A percentile compares a stretch with the other conserved stretches of the same genome.
Evolutionary conservation across 1,139 yeast genomes (phyloP).

Genomic region (Protomyces pachydermus): DNA sequence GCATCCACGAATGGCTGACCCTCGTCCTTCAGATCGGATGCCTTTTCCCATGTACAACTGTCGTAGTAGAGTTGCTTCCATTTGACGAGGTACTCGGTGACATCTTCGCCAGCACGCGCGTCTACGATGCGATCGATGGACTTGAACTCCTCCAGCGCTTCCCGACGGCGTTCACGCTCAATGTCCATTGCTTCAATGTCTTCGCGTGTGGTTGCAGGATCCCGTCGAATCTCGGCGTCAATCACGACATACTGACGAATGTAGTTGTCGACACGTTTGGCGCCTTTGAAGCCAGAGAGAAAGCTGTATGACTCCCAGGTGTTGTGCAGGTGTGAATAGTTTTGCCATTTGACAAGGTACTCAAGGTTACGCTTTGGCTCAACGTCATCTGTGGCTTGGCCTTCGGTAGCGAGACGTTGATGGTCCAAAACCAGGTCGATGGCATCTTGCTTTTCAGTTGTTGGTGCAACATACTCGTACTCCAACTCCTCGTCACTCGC

Average conservation of each 20-base stretch:
- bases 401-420: slow-evolving; percentile 13
- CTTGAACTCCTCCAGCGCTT: slow-evolving; percentile 76
- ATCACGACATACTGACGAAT: slow-evolving; percentile 67
- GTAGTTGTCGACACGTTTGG: slow-evolving; percentile 83
- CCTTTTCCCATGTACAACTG: slow-evolving; percentile 96
- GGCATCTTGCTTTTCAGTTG: slow-evolving; percentile 4
- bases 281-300: slow-evolving; percentile 59
- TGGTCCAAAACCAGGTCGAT: slow-evolving; percentile 28
- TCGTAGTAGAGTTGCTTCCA: slow-evolving; percentile 94
- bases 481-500: slow-evolving; percentile 13
- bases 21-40: slow-evolving; percentile 72
- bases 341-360: slow-evolving; percentile 67
- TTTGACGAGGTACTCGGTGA: slow-evolving; percentile 64
- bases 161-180: slow-evolving; percentile 77
- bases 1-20: slow-evolving; percentile 82
- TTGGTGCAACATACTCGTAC: slow-evolving; percentile 10
- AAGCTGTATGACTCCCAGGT: slow-evolving; percentile 79
- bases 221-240: slow-evolving; percentile 71
- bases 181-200: slow-evolving; percentile 86
- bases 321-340: slow-evolving; percentile 84
- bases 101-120: slow-evolving; percentile 48
- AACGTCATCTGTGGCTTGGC: background rate
- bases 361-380: slow-evolving; percentile 21
- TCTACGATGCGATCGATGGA: slow-evolving; percentile 87
- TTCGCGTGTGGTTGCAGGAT: slow-evolving; percentile 77